A percentile compares a stretch with the other conserved stretches of the same genome.
These are phyloP conservation scores for Hemileccinum rubropunctum DNA, from an alignment of 768 basidiomycete genomes.

Conservation along the genomic window DNA sequence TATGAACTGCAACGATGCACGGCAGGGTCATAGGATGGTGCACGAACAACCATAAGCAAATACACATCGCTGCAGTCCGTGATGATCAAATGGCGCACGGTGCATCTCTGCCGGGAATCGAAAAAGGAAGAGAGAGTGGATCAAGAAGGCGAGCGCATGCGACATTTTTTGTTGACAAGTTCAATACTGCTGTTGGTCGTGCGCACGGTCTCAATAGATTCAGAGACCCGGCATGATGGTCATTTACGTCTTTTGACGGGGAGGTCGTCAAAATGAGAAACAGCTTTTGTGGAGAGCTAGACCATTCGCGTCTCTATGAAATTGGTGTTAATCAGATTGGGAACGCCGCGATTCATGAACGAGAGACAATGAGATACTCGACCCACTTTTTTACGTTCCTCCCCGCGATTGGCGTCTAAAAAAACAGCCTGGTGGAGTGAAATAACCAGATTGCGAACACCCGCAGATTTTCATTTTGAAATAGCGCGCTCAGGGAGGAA, in stretches of 20 bases:
- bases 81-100: not conserved
- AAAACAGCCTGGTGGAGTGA: not conserved
- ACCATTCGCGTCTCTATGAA: not conserved
- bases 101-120: not conserved
- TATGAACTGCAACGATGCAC: conserved; percentile 13
- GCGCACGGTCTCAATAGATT: conserved; percentile 4
- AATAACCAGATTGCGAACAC: not conserved
- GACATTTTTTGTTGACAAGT: conserved; percentile 5
- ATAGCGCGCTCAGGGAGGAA: conserved; percentile 17
- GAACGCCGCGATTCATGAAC: conserved; percentile 8
- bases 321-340: conserved; percentile 4
- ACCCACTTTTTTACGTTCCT: conserved; percentile 22
- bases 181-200: not conserved
- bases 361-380: not conserved
- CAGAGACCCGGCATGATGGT: not conserved
- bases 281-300: not conserved
- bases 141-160: not conserved
- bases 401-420: not conserved
- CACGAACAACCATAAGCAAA: not conserved
- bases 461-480: conserved; percentile 14
- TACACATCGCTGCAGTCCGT: not conserved
- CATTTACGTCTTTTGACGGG: conserved; percentile 20
- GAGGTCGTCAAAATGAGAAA: conserved; percentile 5
- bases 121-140: not conserved
- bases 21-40: not conserved